Evolutionary conservation across 2,329 filamentous ascomycete species (phyloP), one percentile per base, ranked within the genome.

Genomic region (Davidsoniella australis): DNA sequence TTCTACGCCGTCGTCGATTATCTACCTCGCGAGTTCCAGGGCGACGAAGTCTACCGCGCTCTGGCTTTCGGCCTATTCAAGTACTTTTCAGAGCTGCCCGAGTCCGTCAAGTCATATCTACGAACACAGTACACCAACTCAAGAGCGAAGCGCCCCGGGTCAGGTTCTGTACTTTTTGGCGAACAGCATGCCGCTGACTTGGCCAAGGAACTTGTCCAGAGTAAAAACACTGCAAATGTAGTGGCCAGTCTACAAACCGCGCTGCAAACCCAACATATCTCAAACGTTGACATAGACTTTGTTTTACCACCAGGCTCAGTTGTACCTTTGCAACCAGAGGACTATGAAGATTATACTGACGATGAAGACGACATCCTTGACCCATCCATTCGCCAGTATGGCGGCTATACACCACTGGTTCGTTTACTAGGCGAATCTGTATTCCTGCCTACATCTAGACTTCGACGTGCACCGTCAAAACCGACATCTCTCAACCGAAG

Each of bases 151-250:
- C 69, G 75, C 46, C 77, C 81, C 4, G 75, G 76, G 39, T 80
- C 78, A 40, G 72, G 75, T 1, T 76, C 82, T 17, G 70, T 72
- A 41, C 71, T 94, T 52, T 96, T 96, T 64, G 77, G 83, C 54
- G 87, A 95, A 62, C 80, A 89, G 63, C 91, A 98, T 72, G 87
- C 89, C 17, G 91, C 88, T 41, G 85, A 94, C 58, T 67, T 98
- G 53, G 88, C 89, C 47, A 82, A 83, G 62, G 77, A 78, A 46
- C 91, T 96, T 80, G 74, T 80, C 54, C 80, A 75, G 65, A 80
- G 89, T 55, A 86, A 94, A 43, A 83, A 87, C 60, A 75, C 79
- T 1, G 66, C 70, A 38, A 80, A 87, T 14, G 75, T 91, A 23
- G 75, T 93, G 50, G 70, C 75, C 41, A 80, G 82, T 52, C 68